phyloP scores from a whole-genome alignment of 164 flowering plant species.

The Umbilicus rupestris region DNA sequence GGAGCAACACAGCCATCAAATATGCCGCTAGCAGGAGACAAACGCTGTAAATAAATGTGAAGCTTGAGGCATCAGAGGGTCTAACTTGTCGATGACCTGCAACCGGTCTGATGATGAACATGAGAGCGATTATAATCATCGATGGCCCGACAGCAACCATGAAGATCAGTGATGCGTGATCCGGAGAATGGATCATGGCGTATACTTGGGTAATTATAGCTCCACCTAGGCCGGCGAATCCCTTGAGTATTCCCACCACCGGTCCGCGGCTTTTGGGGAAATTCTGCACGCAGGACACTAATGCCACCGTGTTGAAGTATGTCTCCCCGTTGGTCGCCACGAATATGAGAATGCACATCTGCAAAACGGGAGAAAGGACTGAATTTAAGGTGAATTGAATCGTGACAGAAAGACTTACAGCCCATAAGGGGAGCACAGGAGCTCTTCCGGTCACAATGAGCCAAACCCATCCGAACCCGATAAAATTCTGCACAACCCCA shows the following conservation, averaged over 20 bases:
- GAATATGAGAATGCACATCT: slow-evolving; percentile 89
- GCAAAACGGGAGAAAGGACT: slow-evolving; percentile 13
- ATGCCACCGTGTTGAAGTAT: slow-evolving; percentile 79
- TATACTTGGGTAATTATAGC: slow-evolving; percentile 85
- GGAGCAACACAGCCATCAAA: slow-evolving; percentile 86
- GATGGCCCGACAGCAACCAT: slow-evolving; percentile 93
- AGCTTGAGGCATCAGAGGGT: slow-evolving; percentile 60
- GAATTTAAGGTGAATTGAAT: no score
- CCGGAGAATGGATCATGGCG: slow-evolving; percentile 56
- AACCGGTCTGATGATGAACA: slow-evolving; percentile 84
- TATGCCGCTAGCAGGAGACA: slow-evolving; percentile 87
- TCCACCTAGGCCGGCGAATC: slow-evolving; percentile 87
- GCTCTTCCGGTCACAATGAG: slow-evolving; percentile 22
- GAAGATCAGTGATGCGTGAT: slow-evolving; percentile 69
- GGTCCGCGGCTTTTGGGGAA: slow-evolving; percentile 94
- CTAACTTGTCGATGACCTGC: slow-evolving; percentile 77
- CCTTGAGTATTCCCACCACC: slow-evolving; percentile 87
- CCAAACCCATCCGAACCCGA: slow-evolving; percentile 52
- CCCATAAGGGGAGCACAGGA: slow-evolving; percentile 42
- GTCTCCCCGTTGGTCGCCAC: slow-evolving; percentile 94
- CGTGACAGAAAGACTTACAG: slow-evolving; percentile 22
- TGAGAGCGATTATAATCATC: slow-evolving; percentile 61
- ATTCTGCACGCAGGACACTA: slow-evolving; percentile 92
- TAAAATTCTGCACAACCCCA: slow-evolving; percentile 38
- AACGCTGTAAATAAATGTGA: slow-evolving; percentile 55